Evolutionary conservation across 345 rosid genomes (phyloP), one percentile per base, ranked within the genome.

Genomic region (Crucihimalaya himalaica): DNA sequence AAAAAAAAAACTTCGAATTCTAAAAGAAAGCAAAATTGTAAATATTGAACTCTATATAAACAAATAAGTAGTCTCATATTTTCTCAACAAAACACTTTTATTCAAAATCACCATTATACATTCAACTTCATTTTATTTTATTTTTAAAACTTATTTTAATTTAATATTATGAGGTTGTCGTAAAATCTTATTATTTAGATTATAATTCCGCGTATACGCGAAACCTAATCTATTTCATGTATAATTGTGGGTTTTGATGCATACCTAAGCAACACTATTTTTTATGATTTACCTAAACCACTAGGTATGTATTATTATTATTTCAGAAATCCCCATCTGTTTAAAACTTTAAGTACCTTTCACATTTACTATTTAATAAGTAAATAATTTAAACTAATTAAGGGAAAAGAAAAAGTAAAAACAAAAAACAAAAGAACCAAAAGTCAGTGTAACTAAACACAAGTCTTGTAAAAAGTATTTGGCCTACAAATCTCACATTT

Each of bases 391-490:
- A 28, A 50, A 19, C n/a, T 21, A 61, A 68, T 31, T 10, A 37
- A 48, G 37, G 58, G 27, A 57, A 71, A 61, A 60, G 20, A 10
- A 27, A 35, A 48, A 50, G 27, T 21, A 25, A 5, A 61, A n/a
- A n/a, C n/a, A n/a, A n/a, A 61, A 14, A 48, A 10, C 16, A 50
- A 16, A n/a, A 27, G 23, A 45, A 28, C 25, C 27, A 28, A 50
- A 60, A 71, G 60, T 48, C 51, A 71, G 11, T 16, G 4, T 60
- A 37, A 71, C 53, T 7, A 35, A 35, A 60, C 61, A 61, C 61
- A 61, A 50, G 75, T 71, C 61, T 27, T 61, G 29, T 50, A 60
- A 71, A 61, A 60, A 9, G 47, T 60, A 19, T 48, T 70, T 71
- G 28, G 59, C 27, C 67, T 47, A 70, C 39, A 18, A 70, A 70